These are phyloP conservation scores for Primulina eburnea DNA, from an alignment of 257 asterid species.

Conservation along the genomic window DNA sequence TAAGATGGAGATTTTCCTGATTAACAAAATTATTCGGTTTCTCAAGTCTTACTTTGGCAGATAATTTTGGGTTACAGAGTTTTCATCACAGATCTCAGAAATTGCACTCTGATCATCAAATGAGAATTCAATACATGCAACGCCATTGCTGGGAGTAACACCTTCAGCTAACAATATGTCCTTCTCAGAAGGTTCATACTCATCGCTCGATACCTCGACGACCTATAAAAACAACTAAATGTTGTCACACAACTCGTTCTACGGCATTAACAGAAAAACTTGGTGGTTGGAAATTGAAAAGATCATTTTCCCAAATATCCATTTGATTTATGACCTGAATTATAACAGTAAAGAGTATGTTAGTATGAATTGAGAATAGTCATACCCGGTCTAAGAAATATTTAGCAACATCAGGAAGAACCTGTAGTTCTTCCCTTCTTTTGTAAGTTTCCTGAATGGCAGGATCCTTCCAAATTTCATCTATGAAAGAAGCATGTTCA, in stretches of 20 bases:
- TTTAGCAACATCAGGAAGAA: conserved; percentile 57
- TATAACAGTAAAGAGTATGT: background rate
- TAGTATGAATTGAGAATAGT: background rate
- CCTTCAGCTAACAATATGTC: conserved; percentile 64
- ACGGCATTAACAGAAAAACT: background rate
- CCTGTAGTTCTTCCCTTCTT: conserved; percentile 47
- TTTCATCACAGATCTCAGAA: conserved; percentile 33
- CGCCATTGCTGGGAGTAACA: conserved; percentile 48
- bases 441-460: conserved; percentile 74
- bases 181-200: conserved; percentile 55
- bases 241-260: conserved; percentile 9
- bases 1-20: background rate
- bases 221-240: conserved; percentile 38
- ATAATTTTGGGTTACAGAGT: conserved; percentile 31
- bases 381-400: conserved; percentile 68
- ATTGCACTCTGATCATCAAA: conserved; percentile 40
- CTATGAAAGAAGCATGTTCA: conserved; percentile 49
- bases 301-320: too few species aligned
- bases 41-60: conserved; percentile 40
- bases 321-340: background rate
- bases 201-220: conserved; percentile 54
- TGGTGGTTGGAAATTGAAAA: background rate
- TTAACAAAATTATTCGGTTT: background rate
- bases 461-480: conserved; percentile 70
- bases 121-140: conserved; percentile 51